These are phyloP conservation scores for Bothriochloa decipiens DNA, from an alignment of 176 grass and related monocot species.

Conservation along the genomic window DNA sequence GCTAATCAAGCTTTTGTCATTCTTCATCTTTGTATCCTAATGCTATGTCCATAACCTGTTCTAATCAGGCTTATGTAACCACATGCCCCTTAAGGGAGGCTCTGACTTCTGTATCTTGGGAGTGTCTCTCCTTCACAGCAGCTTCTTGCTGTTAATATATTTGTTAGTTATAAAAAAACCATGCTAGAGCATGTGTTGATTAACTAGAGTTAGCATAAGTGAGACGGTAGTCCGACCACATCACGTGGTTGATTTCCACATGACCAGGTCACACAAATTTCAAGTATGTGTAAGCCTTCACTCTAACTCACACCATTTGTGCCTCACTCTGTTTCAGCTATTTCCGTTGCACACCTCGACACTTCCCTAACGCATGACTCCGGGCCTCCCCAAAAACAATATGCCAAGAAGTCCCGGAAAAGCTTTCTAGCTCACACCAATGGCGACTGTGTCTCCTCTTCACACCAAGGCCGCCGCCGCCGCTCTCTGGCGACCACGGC, in stretches of 20 bases:
- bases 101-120: no score
- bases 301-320: constrained; percentile 53
- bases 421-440: constrained; percentile 44
- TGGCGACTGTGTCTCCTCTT: constrained; percentile 42
- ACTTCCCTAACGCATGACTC: constrained; percentile 33
- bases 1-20: no score
- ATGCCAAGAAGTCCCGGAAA: not conserved
- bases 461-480: constrained; percentile 15
- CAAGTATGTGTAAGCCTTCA: not conserved
- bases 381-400: not conserved
- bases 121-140: no score
- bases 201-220: not conserved
- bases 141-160: no score
- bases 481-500: constrained; percentile 4
- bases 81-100: no score
- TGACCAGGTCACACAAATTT: not conserved
- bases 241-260: not conserved
- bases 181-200: no score
- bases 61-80: no score
- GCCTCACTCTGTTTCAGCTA: constrained; percentile 43
- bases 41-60: no score
- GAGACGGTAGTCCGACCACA: not conserved
- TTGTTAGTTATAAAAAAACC: no score
- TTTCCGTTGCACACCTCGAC: constrained; percentile 42
- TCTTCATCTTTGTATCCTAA: no score